These are phyloP conservation scores for Sporothrix pseudoabietina DNA, from an alignment of 2,329 filamentous ascomycete species.

Conservation along the genomic window DNA sequence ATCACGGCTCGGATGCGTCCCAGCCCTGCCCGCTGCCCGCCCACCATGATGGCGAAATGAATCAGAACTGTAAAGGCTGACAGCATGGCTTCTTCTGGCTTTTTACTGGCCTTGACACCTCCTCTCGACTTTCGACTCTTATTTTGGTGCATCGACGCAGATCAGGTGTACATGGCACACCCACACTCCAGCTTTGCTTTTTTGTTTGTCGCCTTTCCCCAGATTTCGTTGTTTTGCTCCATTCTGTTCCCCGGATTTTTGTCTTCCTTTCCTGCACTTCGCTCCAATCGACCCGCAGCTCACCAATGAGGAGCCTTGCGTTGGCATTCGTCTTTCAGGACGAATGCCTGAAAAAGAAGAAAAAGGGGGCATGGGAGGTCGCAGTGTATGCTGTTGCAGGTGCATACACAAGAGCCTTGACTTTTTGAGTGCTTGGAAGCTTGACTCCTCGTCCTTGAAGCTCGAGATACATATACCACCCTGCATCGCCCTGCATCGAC, in stretches of 20 bases:
- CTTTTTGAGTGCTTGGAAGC: background rate
- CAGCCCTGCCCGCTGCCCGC: background rate
- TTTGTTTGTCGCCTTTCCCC: background rate
- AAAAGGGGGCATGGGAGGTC: background rate
- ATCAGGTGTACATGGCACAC: background rate
- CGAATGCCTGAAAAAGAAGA: too few relatives aligned
- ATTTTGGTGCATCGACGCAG: background rate
- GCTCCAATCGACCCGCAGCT: background rate
- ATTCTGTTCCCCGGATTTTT: background rate
- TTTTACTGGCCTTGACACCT: background rate
- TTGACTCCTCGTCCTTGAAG: background rate
- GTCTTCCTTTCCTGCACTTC: background rate
- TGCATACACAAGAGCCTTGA: background rate
- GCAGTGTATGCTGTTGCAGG: background rate
- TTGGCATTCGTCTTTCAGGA: background rate
- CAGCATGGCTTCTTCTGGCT: background rate
- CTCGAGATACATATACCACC: conserved; percentile 4
- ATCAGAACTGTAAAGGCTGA: background rate
- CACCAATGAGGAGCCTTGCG: background rate
- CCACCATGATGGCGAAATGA: background rate
- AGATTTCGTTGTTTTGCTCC: background rate
- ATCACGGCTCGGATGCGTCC: conserved; percentile 20
- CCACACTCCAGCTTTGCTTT: background rate
- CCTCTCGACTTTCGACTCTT: background rate
- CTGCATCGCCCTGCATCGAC: background rate